Evolutionary conservation across 164 flowering plant species (phyloP).

Genomic region (Stephania cephalantha): DNA sequence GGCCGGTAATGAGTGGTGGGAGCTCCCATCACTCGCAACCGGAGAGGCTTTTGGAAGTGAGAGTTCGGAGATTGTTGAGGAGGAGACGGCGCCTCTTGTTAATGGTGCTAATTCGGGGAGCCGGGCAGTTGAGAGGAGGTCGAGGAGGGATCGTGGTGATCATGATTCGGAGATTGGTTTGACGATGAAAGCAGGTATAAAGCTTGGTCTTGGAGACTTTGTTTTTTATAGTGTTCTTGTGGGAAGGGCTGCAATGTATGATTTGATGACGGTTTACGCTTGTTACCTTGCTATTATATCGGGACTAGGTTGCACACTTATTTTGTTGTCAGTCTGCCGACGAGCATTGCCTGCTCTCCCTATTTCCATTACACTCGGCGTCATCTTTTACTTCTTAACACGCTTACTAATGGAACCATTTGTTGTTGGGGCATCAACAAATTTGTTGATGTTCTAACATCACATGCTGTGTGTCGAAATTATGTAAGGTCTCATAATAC

Average conservation of each 20-base stretch:
- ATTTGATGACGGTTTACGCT: slow-evolving; percentile 93
- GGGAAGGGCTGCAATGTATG: slow-evolving; percentile 98
- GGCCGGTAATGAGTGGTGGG: slow-evolving; percentile 15
- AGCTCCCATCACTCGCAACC: no score
- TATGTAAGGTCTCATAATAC: neutral
- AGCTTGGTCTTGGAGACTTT: slow-evolving; percentile 92
- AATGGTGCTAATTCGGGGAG: slow-evolving; percentile 9
- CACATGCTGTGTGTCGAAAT: neutral
- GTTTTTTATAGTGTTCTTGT: slow-evolving; percentile 90
- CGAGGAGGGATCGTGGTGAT: slow-evolving; percentile 9
- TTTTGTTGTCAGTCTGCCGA: slow-evolving; percentile 66
- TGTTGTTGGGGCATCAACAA: slow-evolving; percentile 72
- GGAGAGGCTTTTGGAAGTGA: neutral
- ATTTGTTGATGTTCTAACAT: slow-evolving; percentile 70
- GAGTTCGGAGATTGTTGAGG: slow-evolving; percentile 41
- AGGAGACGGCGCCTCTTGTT: slow-evolving; percentile 61
- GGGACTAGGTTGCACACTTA: slow-evolving; percentile 88
- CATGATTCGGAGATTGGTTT: slow-evolving; percentile 10
- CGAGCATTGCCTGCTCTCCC: slow-evolving; percentile 93
- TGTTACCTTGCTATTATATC: slow-evolving; percentile 94
- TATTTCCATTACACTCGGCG: slow-evolving; percentile 72
- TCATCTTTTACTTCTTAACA: slow-evolving; percentile 83
- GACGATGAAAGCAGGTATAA: slow-evolving; percentile 41
- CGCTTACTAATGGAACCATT: slow-evolving; percentile 88
- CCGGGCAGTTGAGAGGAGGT: slow-evolving; percentile 8